Percentiles rank a stretch among this genome's conserved stretches.
phyloP scores from a whole-genome alignment of 169 alveolate species.

The Plasmodium berghei region DNA sequence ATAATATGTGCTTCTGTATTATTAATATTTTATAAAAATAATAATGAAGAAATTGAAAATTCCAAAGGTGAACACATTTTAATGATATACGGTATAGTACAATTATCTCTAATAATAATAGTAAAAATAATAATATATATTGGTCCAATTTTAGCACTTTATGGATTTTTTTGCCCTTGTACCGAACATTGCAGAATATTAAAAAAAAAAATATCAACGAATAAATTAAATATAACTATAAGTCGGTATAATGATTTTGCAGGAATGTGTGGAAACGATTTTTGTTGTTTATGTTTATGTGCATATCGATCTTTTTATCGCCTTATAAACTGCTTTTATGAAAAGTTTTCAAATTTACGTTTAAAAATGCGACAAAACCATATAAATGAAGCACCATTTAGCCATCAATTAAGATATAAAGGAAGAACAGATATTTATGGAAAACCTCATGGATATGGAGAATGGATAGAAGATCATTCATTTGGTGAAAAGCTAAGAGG shows the following conservation, averaged over 20 bases:
- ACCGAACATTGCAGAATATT: conserved; percentile 85
- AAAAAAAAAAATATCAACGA: conserved; percentile 68
- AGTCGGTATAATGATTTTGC: conserved; percentile 86
- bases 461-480: conserved; percentile 91
- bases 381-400: conserved; percentile 82
- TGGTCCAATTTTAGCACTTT: conserved; percentile 83
- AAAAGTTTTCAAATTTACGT: conserved; percentile 47
- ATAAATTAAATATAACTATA: conserved; percentile 79
- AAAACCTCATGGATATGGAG: conserved; percentile 92
- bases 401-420: conserved; percentile 88
- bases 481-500: conserved; percentile 90
- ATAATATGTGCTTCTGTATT: conserved; percentile 81
- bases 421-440: conserved; percentile 89
- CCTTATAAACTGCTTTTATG: conserved; percentile 62
- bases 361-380: conserved; percentile 37
- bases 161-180: conserved; percentile 86
- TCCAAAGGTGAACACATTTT: conserved; percentile 77
- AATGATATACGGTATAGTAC: conserved; percentile 78
- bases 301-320: conserved; percentile 82
- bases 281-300: conserved; percentile 84
- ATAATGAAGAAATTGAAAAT: conserved; percentile 39
- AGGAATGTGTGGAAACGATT: conserved; percentile 83
- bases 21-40: conserved; percentile 78
- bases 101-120: conserved; percentile 76
- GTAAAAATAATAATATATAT: conserved; percentile 78